Evolutionary conservation across 2,329 filamentous ascomycete genomes (phyloP).

Genomic region (Sporothrix pseudoabietina): DNA sequence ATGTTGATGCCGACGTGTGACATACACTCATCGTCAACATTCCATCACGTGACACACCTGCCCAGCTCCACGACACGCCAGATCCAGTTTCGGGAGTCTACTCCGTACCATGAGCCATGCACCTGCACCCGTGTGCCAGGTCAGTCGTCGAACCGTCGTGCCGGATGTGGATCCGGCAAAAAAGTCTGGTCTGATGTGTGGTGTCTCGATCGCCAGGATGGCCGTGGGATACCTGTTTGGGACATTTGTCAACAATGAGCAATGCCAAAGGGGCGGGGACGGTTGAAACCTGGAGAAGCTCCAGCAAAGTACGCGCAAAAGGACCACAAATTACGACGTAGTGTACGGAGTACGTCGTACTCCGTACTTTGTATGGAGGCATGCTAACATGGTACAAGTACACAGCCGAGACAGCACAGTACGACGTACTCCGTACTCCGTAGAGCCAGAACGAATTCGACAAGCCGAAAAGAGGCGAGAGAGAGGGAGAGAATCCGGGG

Average conservation of each 20-base stretch:
- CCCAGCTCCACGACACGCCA: too few relatives aligned
- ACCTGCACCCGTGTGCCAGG: too few relatives aligned
- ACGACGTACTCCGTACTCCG: too few relatives aligned
- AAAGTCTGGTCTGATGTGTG: background rate
- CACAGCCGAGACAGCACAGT: too few relatives aligned
- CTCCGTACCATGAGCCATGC: too few relatives aligned
- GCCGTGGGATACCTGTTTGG: conserved; percentile 4
- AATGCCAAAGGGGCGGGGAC: background rate
- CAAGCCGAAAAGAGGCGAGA: background rate
- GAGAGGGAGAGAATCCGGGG: background rate
- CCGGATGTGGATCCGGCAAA: background rate
- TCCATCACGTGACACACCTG: too few relatives aligned
- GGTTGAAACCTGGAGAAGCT: background rate
- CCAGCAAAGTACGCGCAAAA: background rate
- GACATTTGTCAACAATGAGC: background rate
- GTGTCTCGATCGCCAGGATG: background rate
- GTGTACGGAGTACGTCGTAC: too few relatives aligned
- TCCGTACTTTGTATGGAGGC: too few relatives aligned
- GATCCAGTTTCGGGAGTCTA: too few relatives aligned
- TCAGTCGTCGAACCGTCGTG: background rate
- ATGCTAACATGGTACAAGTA: too few relatives aligned
- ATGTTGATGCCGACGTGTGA: too few relatives aligned
- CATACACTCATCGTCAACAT: too few relatives aligned
- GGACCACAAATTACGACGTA: background rate
- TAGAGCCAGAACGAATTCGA: background rate